Base-by-base conservation (phyloP, 176 grass and related monocot species). In the Chloris gayana region DNA sequence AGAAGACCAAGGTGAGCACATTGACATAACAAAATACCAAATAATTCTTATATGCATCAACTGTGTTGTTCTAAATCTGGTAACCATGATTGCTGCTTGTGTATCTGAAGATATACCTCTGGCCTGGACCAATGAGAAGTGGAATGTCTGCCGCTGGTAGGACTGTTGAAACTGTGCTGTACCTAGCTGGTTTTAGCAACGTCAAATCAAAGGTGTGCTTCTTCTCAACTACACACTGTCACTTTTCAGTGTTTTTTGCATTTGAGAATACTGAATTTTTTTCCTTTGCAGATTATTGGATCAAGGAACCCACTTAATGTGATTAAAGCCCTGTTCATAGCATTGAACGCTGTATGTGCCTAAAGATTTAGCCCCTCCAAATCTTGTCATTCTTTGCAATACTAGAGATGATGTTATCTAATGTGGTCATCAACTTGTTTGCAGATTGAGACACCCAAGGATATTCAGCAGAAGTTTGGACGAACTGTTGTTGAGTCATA, bases 231-330 rank as follows among this genome's bases (percentile, higher is more conserved):
- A 44, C 34, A 45, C 30, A 53, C 18, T 5, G n/a, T 30, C 56
- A 44, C 21, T 58, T 73, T 27, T 73, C 34, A 14, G 41, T 77
- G 2, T n/a, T 69, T 69, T 67, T 62, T 67, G 30, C 6, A 32
- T 59, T 50, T 73, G 50, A 3, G 21, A 57, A 17, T 89, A 37
- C 26, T 66, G 14, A 77, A 74, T 54, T 1, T 64, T 50, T 58
- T 32, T 80, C 5, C 29, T 39, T 74, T 67, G 57, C 86, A 95
- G 90, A 95, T 98, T 74, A 92, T 98, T 82, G 92, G 95, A 67
- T 98, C 95, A n/a, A 98, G 92, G 79, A 98, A 89, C 78, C 95
- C 92, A 5, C 92, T 95, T 78, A 98, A 95, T 77, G 90, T 93
- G 24, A 85, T 98, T 45, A 95, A 95, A 56, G 92, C 92, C 79